These are phyloP conservation scores for Bacidia gigantensis DNA, from an alignment of 495 filamentous ascomycete genomes.

Conservation along the genomic window DNA sequence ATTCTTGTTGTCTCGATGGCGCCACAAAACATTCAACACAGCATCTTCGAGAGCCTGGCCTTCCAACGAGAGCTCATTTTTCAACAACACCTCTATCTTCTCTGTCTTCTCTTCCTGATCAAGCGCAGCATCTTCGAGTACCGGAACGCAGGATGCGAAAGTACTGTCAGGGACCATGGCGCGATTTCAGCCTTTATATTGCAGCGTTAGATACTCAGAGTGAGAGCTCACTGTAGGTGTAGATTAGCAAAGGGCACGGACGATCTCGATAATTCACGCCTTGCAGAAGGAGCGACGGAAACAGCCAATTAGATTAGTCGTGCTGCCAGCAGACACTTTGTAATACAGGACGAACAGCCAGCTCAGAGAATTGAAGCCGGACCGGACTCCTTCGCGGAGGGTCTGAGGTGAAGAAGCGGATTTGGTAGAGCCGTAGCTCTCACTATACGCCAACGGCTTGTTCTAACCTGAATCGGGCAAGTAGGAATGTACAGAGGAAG, in stretches of 20 bases:
- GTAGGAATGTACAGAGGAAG: no score
- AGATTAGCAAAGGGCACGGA: background rate
- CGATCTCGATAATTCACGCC: background rate
- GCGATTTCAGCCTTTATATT: background rate
- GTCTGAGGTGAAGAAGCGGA: no score
- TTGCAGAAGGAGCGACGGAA: conserved; percentile 3
- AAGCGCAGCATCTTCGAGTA: conserved; percentile 67
- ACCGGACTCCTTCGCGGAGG: background rate
- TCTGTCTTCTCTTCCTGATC: conserved; percentile 96
- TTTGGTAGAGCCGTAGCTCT: no score
- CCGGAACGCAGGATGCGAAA: conserved; percentile 77
- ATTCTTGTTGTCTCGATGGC: conserved; percentile 64
- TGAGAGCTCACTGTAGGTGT: background rate
- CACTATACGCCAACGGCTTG: no score
- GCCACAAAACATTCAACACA: conserved; percentile 83
- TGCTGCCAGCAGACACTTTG: conserved; percentile 1
- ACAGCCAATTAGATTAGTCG: background rate
- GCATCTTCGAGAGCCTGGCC: conserved; percentile 79
- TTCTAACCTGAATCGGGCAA: no score
- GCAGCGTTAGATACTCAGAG: background rate
- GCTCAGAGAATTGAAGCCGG: background rate
- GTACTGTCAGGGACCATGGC: conserved; percentile 84
- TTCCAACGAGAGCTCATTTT: conserved; percentile 59
- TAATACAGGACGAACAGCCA: background rate
- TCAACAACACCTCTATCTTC: conserved; percentile 74